A percentile compares a stretch with the other conserved stretches of the same genome.
phyloP scores from a whole-genome alignment of 139 green algal species.

The Tetradesmus obliquus region DNA sequence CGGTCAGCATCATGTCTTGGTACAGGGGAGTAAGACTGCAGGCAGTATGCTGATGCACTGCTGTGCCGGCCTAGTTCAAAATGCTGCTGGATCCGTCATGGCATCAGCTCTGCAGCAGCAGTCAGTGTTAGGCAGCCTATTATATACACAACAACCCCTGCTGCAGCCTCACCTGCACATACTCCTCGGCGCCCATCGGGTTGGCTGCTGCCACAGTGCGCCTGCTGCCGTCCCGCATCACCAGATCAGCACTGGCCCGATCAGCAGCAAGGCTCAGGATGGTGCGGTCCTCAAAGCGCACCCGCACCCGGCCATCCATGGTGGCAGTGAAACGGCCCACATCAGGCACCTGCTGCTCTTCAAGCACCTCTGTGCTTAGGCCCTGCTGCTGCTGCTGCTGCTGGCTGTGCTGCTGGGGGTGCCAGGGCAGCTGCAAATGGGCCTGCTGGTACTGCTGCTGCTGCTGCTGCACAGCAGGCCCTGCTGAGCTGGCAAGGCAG shows the following conservation, averaged over 20 bases:
- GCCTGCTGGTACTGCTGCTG: slow-evolving; percentile 21
- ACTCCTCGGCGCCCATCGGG: slow-evolving; percentile 62
- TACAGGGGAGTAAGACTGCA: background rate
- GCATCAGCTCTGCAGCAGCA: background rate
- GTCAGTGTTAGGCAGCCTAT: background rate
- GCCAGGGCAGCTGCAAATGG: background rate
- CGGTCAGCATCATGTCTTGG: background rate
- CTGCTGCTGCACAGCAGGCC: background rate
- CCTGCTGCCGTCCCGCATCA: slow-evolving; percentile 55
- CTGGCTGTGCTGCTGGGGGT: background rate
- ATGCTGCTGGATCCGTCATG: background rate
- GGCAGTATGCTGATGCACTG: background rate
- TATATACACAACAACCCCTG: background rate
- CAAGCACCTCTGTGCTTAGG: slow-evolving; percentile 54
- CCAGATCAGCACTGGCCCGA: background rate
- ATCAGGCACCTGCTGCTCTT: slow-evolving; percentile 58
- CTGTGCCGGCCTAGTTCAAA: no score
- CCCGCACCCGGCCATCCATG: slow-evolving; percentile 68
- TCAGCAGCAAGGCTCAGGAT: slow-evolving; percentile 67
- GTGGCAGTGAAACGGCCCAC: slow-evolving; percentile 68
- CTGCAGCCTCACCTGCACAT: slow-evolving; percentile 47
- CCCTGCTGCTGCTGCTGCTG: slow-evolving; percentile 22
- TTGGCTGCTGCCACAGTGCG: slow-evolving; percentile 50
- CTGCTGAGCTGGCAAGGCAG: background rate
- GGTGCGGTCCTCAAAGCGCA: slow-evolving; percentile 69